Evolutionary conservation across 495 filamentous ascomycete genomes (phyloP), one percentile per base, ranked within the genome.

Genomic region (Paragyromitra xinjiangensis): DNA sequence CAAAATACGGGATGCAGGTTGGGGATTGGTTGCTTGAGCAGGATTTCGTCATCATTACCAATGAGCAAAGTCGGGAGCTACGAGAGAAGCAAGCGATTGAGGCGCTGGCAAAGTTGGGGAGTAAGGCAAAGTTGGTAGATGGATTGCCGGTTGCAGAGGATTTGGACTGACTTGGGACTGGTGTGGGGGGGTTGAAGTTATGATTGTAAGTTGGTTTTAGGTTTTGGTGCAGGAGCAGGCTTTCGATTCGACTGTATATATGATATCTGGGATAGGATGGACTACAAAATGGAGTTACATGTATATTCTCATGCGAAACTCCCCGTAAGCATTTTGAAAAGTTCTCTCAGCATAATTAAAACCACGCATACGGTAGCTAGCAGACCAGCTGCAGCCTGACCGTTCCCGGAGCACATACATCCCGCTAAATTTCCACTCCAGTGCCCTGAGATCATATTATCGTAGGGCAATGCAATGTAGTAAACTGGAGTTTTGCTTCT

Each of bases 41-140:
- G 78, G 89, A 92, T 78, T 98, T 98, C 84, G 91, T 97, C 84
- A 83, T 92, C 9, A 88, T 91, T 11, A 89, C 90, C 2, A 91
- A 95, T 5, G 84, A 88, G 42, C 91, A 96, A 84, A 92, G 91
- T 39, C 87, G 78, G 59, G 87, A 88, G 82, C 78, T 97, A 80
- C 84, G 93, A 72, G 88, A 87, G 77, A 85, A 91, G 80, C 90
- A 95, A 50, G 92, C 93, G 5, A 86, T 87, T 78, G 86, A 91
- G 76, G 94, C 93, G 4, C 83, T 97, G 83, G 84, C 90, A 80
- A 87, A 88, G 79, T 78, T 93, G 71, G 95, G 95, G 0, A 83
- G 91, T 73, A 91, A 86, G 80, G 88, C 94, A 80, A 93, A 90
- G 87, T 86, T 97, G 80, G 87, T 94, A 24, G 89, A 96, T 81